Evolutionary conservation across 306 rosid species (phyloP), one percentile per base, ranked within the genome.

Genomic region (Quercus agrifolia): DNA sequence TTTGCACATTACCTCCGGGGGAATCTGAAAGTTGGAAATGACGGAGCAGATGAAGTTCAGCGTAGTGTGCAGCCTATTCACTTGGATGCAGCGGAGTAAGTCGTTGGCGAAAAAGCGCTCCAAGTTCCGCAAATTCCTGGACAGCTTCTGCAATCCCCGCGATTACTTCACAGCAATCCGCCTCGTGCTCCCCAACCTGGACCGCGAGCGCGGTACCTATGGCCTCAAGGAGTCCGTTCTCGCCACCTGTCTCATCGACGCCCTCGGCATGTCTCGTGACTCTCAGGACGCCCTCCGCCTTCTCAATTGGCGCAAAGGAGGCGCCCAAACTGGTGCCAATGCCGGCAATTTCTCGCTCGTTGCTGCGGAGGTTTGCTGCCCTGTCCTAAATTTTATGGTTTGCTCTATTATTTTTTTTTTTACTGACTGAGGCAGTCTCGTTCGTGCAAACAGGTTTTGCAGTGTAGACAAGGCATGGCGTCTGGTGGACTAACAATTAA

Each of bases 171-270:
- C 82, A 19, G 89, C 97, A 0, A 78, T 94, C n/a, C 92, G 99
- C 20, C 88, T 94, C 74, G 77, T 94, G 51, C 93, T 94, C 18
- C 98, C 98, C 0, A 87, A 51, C 74, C 97, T 94, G 52, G 98
- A 94, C 28, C 93, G 98, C 56, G 97, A 92, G 78, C 92, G 98
- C 1, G 93, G 93, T 70, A 76, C 86, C 77, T 94, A 92, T 44
- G 98, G 97, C 61, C 97, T 94, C 83, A 92, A 91, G 83, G 98
- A 94, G 87, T 91, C 97, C 5, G 91, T 90, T 6, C 93, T 94
- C 72, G 97, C 98, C 68, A 90, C 89, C 33, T 91, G 87, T 71
- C 97, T 92, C 75, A 89, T 91, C 63, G 98, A 92, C 74, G 98
- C 95, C 21, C 95, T 94, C 44, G 92, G 91, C 80, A 85, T 94